phyloP scores from a whole-genome alignment of 2,329 filamentous ascomycete genomes.

The Juglanconis sp. region DNA sequence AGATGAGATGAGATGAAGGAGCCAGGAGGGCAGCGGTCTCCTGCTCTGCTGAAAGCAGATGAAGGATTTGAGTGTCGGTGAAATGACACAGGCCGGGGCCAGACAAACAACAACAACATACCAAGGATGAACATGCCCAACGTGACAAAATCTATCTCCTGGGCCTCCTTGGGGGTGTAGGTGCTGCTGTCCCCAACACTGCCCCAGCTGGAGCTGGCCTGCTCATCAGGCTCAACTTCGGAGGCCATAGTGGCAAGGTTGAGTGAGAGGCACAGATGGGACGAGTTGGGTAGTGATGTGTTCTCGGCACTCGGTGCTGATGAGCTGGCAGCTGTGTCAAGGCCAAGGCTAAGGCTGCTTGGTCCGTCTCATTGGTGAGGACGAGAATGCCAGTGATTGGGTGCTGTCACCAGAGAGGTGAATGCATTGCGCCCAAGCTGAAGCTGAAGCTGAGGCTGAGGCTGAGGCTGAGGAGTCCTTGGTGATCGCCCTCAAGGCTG shows the following conservation, averaged over 20 bases:
- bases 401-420: too few species aligned
- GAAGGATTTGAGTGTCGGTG: background rate
- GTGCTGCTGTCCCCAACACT: background rate
- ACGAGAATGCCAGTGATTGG: background rate
- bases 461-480: too few species aligned
- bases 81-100: background rate
- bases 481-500: too few species aligned
- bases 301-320: background rate
- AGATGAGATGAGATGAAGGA: background rate
- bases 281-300: background rate
- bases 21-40: background rate
- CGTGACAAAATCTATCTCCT: slow-evolving; percentile 63
- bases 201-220: slow-evolving; percentile 5
- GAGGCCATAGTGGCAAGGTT: slow-evolving; percentile 14
- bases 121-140: slow-evolving; percentile 74
- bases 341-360: background rate
- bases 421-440: too few species aligned
- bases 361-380: background rate
- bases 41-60: slow-evolving; percentile 7
- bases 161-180: slow-evolving; percentile 21
- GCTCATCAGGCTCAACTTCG: slow-evolving; percentile 29
- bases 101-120: slow-evolving; percentile 28
- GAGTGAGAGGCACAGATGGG: background rate
- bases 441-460: too few species aligned
- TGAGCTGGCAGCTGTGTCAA: background rate